Evolutionary conservation across 2,329 filamentous ascomycete species (phyloP).

Genomic region (Fusarium dimerum): DNA sequence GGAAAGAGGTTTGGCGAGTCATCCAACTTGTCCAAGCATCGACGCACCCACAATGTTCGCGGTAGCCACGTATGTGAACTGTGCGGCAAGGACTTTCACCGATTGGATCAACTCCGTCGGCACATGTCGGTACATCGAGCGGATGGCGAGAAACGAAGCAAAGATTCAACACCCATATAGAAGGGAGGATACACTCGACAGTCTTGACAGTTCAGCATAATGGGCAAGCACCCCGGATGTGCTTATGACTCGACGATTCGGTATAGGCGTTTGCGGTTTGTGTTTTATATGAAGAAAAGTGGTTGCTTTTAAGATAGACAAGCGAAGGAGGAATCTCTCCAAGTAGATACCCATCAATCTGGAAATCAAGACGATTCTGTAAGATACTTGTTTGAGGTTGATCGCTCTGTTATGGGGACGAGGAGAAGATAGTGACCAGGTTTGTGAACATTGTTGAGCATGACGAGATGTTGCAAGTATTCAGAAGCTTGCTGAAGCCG

Average conservation of each 20-base stretch:
- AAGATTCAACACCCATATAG: conserved; percentile 9
- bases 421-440: no score
- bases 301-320: conserved; percentile 6
- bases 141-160: conserved; percentile 17
- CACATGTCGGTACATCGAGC: conserved; percentile 45
- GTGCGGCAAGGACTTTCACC: conserved; percentile 59
- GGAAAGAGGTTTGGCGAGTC: conserved; percentile 63
- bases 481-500: no score
- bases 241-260: conserved; percentile 9
- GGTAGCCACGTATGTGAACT: conserved; percentile 53
- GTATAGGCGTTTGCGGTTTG: conserved; percentile 11
- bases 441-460: no score
- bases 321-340: conserved; percentile 10
- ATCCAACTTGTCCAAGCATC: conserved; percentile 67
- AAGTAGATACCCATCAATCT: conserved; percentile 21
- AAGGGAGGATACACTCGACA: neutral
- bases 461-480: no score
- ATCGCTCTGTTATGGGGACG: neutral
- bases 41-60: conserved; percentile 58
- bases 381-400: neutral
- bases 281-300: conserved; percentile 3
- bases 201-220: neutral
- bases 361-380: conserved; percentile 2
- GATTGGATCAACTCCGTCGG: conserved; percentile 61
- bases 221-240: neutral